Evolutionary conservation across 2,329 filamentous ascomycete genomes (phyloP), one percentile per base, ranked within the genome.

Genomic region (Chaetomium globosum): DNA sequence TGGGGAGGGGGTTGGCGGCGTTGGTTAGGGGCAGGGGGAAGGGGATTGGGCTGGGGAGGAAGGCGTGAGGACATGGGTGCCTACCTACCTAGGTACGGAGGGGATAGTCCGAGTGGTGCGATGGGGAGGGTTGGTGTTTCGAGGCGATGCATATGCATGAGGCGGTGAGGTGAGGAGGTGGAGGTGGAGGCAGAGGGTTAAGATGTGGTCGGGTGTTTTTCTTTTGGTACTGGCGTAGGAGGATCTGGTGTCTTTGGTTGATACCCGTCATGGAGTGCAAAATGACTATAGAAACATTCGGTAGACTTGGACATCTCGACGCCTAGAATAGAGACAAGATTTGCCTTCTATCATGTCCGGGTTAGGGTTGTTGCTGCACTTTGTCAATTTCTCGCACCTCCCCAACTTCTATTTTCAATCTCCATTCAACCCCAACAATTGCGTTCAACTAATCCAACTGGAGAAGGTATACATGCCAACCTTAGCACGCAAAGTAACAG

Each of bases 1-100:
- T 97, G 0, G 93, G 92, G 0, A 84, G 82, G 71, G 93, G 90
- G 68, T 76, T 97, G 39, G 80, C 82, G 71, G 91, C 90, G 12
- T 76, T 97, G 16, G 73, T 88, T 0, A 82, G 83, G 63, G 93
- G 88, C 1, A 82, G 91, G 61, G 80, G 78, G 66, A 90, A 88
- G 75, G 89, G 92, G 0, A 90, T 96, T 70, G 92, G 93, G 1
- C 69, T 88, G 66, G 85, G 88, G 1, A 30, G 56, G 52, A 7
- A 51, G 36, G 54, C 36, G 12, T 36, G n/a, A 48, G 30, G 30
- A 31, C 30, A n/a, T n/a, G n/a, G n/a, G n/a, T n/a, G n/a, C n/a
- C 4, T 26, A 26, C 26, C 39, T 43, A 19, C 39, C 39, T 1
- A 16, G 39, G 39, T 4, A 46, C 43, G 39, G 52, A n/a, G 46